Percentiles rank a stretch among this genome's conserved stretches.
Evolutionary conservation across 306 rosid species (phyloP).

Genomic region (Fagus sylvatica): DNA sequence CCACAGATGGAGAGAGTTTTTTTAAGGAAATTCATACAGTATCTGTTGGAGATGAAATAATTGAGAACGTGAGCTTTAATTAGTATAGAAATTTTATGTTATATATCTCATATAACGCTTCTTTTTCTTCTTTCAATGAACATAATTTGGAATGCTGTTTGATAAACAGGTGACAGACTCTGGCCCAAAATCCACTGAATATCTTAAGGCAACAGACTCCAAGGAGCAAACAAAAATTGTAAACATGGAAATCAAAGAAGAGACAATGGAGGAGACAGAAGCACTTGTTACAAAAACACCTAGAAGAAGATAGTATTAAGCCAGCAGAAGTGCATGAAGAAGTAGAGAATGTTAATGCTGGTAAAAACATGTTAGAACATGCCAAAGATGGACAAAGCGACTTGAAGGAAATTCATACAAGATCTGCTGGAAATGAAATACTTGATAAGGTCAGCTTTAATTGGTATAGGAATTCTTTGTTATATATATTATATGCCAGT

Average conservation of each 20-base stretch:
- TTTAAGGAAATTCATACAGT: neutral
- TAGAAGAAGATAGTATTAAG: neutral
- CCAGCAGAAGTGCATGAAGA: neutral
- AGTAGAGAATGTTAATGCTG: neutral
- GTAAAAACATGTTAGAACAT: neutral
- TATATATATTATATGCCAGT: too few species aligned
- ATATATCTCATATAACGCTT: too few species aligned
- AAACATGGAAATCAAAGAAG: neutral
- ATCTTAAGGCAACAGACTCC: neutral
- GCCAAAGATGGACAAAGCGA: neutral
- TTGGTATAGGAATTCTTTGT: too few species aligned
- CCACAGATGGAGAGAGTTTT: neutral
- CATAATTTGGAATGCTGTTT: too few species aligned
- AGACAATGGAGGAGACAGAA: neutral
- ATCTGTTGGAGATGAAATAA: neutral
- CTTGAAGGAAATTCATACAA: neutral
- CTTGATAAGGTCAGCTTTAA: too few species aligned
- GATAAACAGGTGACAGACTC: slow-evolving; percentile 9
- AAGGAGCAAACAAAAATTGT: neutral
- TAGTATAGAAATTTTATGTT: neutral
- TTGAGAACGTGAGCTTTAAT: neutral
- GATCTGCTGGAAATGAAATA: slow-evolving; percentile 3
- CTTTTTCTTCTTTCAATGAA: too few species aligned
- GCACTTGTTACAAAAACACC: neutral
- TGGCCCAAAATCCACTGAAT: slow-evolving; percentile 2